A percentile compares a stretch with the other conserved stretches of the same genome.
Conservation (phyloP, 345 rosid species). For the Aquilaria sinensis region DNA sequence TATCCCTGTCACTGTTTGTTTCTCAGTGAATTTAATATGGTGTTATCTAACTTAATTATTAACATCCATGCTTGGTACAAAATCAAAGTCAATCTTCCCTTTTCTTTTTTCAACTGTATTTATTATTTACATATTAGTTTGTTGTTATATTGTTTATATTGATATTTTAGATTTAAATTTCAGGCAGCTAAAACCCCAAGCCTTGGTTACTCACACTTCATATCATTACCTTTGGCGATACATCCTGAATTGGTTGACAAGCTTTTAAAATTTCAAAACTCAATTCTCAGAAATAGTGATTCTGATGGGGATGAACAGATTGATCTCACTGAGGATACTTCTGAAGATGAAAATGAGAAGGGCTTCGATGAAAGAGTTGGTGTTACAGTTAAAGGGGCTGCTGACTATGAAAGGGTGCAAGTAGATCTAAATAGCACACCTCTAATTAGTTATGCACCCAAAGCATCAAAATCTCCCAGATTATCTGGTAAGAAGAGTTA, state of each 20-base stretch:
- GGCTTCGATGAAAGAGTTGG: conserved; percentile 18
- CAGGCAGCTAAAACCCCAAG: conserved; percentile 65
- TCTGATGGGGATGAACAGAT: conserved; percentile 24
- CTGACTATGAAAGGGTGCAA: conserved; percentile 36
- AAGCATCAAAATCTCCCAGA: conserved; percentile 41
- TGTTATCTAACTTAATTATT: too few species aligned
- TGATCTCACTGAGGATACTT: conserved; percentile 31
- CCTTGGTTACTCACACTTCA: conserved; percentile 80
- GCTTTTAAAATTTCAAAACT: conserved; percentile 66
- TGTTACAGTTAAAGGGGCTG: conserved; percentile 44
- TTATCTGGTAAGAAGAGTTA: conserved; percentile 39
- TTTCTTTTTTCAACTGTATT: background rate
- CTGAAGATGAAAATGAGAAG: conserved; percentile 21
- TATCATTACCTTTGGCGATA: conserved; percentile 87
- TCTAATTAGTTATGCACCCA: conserved; percentile 56
- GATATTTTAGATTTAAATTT: background rate
- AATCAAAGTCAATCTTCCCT: background rate
- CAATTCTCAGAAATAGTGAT: conserved; percentile 37
- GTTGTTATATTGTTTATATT: background rate
- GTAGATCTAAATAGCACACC: conserved; percentile 48
- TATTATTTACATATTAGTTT: background rate
- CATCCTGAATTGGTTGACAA: conserved; percentile 71
- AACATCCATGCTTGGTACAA: too few species aligned
- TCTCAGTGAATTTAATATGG: too few species aligned
- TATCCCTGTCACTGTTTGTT: too few species aligned